Base-by-base conservation (phyloP, 805 yeast species). In the Hanseniaspora thailandica region DNA sequence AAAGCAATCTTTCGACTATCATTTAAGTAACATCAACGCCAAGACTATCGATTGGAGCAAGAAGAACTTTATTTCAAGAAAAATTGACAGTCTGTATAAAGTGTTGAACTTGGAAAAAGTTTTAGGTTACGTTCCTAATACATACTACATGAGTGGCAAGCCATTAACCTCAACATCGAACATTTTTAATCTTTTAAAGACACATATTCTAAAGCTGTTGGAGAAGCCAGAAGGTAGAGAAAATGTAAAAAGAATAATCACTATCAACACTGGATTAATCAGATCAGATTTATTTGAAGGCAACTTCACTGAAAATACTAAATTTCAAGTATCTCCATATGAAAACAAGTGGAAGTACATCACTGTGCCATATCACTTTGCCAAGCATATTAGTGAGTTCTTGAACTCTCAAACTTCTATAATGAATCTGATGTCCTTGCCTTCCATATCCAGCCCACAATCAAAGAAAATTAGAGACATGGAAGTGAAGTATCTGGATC, bases 201-300 rank as follows among this genome's bases (percentile, higher is more conserved):
- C 70, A 1, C 66, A 75, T 22, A 76, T 88, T 5, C 66, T 89
- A 54, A 79, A 80, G 8, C 65, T 70, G 15, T 63, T 75, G 57
- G 59, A 61, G 31, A 67, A 71, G 4, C 60, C 49, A 19, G 15
- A n/a, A 2, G 52, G 47, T 4, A 60, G 48, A 55, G 55, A 56
- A 9, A 59, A 63, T 15, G 57, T 59, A 15, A 68, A 70, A 49
- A 70, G 86, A 52, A 69, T 81, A 28, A 75, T 87, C 25, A 68
- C 85, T 44, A 77, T 86, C 56, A 90, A 90, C 64, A 84, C 96
- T 0, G 97, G 97, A 1, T 82, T 95, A 4, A 76, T 89, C 2
- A 75, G 97, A 52, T 90, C 86, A 62, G 96, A 89, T 66, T 67
- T 89, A 45, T 84, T 83, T 68, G 77, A 81, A 62, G 97, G 97